Conservation (phyloP, 306 rosid genomes). For the Alnus glutinosa region DNA sequence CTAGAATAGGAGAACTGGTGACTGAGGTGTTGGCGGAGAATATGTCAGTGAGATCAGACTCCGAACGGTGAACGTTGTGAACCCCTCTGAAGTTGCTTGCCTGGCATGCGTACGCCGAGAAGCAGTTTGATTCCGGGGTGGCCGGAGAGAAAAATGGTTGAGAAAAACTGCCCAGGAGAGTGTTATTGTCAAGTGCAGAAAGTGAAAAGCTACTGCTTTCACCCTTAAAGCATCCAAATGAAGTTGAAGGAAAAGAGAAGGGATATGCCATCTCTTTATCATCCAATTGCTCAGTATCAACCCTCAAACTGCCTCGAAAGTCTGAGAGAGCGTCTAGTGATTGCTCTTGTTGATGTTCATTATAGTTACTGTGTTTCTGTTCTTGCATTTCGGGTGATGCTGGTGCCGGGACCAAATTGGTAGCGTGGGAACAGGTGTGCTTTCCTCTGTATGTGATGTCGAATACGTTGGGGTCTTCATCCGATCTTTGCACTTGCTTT, state of each 20-base stretch:
- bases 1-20: conserved; percentile 59
- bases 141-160: conserved; percentile 46
- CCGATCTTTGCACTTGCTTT: conserved; percentile 96
- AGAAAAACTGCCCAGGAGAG: conserved; percentile 40
- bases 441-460: conserved; percentile 80
- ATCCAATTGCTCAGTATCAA: conserved; percentile 37
- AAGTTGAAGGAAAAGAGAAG: conserved; percentile 62
- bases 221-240: conserved; percentile 38
- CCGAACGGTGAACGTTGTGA: conserved; percentile 39
- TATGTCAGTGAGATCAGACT: conserved; percentile 56
- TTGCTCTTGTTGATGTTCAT: conserved; percentile 24
- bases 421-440: conserved; percentile 75
- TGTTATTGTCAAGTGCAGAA: conserved; percentile 31
- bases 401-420: conserved; percentile 41
- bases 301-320: conserved; percentile 29
- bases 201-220: conserved; percentile 35
- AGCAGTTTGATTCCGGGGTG: conserved; percentile 44
- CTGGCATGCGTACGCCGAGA: conserved; percentile 42
- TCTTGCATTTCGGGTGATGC: conserved; percentile 65
- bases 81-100: conserved; percentile 38
- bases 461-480: conserved; percentile 69
- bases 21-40: conserved; percentile 65
- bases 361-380: conserved; percentile 20
- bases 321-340: conserved; percentile 27
- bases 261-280: conserved; percentile 41